Evolutionary conservation across 768 basidiomycete species (phyloP).

Genomic region (Agaricus sinodeliciosus): DNA sequence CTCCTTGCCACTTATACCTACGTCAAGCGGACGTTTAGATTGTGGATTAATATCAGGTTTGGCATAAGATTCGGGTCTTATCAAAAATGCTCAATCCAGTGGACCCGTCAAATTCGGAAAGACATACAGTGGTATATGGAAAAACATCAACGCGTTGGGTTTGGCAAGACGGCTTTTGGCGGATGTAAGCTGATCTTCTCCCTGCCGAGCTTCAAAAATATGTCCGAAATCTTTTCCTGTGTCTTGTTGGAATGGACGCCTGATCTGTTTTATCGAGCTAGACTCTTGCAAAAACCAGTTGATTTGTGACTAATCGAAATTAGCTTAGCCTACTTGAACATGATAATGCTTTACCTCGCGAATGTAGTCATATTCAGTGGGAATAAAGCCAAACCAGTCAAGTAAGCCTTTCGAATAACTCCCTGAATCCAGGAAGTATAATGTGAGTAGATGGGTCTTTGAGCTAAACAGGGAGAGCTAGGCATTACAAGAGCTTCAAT

Average conservation of each 20-base stretch:
- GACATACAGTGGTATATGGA: slow-evolving; percentile 90
- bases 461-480: slow-evolving; percentile 41
- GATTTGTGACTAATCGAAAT: slow-evolving; percentile 55
- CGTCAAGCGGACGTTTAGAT: slow-evolving; percentile 58
- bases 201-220: slow-evolving; percentile 54
- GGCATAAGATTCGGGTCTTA: slow-evolving; percentile 68
- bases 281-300: slow-evolving; percentile 89
- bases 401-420: slow-evolving; percentile 57
- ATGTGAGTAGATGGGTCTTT: slow-evolving; percentile 78
- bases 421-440: slow-evolving; percentile 91
- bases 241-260: slow-evolving; percentile 82
- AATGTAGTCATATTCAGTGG: slow-evolving; percentile 83
- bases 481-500: background rate
- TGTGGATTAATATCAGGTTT: slow-evolving; percentile 58
- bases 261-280: slow-evolving; percentile 63
- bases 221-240: slow-evolving; percentile 60
- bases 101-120: background rate
- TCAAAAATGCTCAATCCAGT: slow-evolving; percentile 1
- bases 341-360: slow-evolving; percentile 43
- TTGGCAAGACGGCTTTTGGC: slow-evolving; percentile 58
- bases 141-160: slow-evolving; percentile 95
- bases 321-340: background rate
- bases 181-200: slow-evolving; percentile 50
- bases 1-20: slow-evolving; percentile 62
- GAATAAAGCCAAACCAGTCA: slow-evolving; percentile 58